Percentiles rank a stretch among this genome's conserved stretches.
Evolutionary conservation across 2,329 filamentous ascomycete species (phyloP).

Genomic region (Uncinocarpus reesii): DNA sequence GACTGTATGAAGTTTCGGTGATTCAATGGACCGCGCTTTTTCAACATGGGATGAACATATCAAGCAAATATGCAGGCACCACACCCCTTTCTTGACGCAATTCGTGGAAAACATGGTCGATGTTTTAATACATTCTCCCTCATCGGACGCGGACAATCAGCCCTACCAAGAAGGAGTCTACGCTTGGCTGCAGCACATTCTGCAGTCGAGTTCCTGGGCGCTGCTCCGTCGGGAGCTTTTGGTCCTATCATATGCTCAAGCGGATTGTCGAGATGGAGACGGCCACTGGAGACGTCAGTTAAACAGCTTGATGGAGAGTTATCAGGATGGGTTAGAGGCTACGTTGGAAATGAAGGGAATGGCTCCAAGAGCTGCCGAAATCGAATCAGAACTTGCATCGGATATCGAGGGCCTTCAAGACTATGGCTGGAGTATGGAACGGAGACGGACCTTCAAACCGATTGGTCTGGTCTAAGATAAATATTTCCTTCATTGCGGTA

Average conservation of each 20-base stretch:
- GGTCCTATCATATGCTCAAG: conserved; percentile 27
- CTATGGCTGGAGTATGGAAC: conserved; percentile 16
- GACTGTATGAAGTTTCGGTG: conserved; percentile 21
- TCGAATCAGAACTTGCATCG: background rate
- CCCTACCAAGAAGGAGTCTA: conserved; percentile 36
- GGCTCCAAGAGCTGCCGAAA: background rate
- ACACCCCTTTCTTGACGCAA: conserved; percentile 29
- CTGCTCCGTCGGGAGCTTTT: conserved; percentile 22
- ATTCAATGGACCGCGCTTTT: conserved; percentile 24
- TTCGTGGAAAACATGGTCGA: conserved; percentile 33
- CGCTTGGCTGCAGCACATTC: conserved; percentile 43
- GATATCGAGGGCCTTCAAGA: conserved; percentile 10
- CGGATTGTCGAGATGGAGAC: conserved; percentile 24
- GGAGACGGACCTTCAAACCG: conserved; percentile 26
- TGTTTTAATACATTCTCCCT: conserved; percentile 24
- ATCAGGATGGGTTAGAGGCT: background rate
- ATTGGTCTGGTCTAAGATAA: conserved; percentile 26
- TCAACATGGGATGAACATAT: conserved; percentile 31
- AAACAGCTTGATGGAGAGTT: conserved; percentile 3
- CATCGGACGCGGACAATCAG: conserved; percentile 21
- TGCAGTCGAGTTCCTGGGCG: conserved; percentile 33
- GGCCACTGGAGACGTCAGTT: conserved; percentile 11
- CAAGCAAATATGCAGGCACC: conserved; percentile 27
- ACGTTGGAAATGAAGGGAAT: background rate
- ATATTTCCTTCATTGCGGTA: background rate